Evolutionary conservation across 768 basidiomycete species (phyloP).

Genomic region (Boletus bicolor): DNA sequence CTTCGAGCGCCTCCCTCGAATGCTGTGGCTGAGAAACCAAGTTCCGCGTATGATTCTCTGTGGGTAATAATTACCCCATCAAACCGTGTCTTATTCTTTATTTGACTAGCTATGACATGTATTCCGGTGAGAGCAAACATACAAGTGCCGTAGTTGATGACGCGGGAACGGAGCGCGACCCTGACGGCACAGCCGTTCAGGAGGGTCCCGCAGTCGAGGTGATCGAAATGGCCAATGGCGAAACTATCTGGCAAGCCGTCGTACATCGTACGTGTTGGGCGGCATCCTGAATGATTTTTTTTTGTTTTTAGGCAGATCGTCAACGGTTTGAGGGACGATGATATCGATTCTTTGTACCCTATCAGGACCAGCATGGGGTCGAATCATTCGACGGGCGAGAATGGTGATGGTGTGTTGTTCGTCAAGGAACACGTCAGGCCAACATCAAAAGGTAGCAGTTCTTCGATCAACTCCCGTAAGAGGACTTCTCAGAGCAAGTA

Average conservation of each 20-base stretch:
- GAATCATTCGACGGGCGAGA: conserved; percentile 56
- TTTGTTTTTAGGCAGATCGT: conserved; percentile 60
- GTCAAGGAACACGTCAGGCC: conserved; percentile 73
- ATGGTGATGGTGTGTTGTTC: conserved; percentile 54
- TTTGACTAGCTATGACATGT: conserved; percentile 71
- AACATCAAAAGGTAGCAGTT: conserved; percentile 61
- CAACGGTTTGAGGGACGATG: conserved; percentile 76
- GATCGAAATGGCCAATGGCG: conserved; percentile 81
- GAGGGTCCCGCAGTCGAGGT: conserved; percentile 70
- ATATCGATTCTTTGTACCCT: conserved; percentile 64
- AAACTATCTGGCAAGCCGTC: conserved; percentile 72
- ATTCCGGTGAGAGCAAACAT: conserved; percentile 55
- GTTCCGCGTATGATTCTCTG: conserved; percentile 75
- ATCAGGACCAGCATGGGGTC: conserved; percentile 71
- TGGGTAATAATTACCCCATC: conserved; percentile 39
- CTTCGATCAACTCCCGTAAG: conserved; percentile 59
- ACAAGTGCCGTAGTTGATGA: conserved; percentile 36
- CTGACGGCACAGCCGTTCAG: conserved; percentile 28
- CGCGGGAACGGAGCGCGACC: conserved; percentile 22
- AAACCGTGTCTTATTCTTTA: conserved; percentile 15
- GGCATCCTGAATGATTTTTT: not conserved
- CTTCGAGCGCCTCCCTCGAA: conserved; percentile 41
- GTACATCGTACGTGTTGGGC: not conserved
- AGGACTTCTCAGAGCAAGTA: conserved; percentile 50
- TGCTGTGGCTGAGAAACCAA: conserved; percentile 58